These are phyloP conservation scores for Phaeosphaeriaceae sp. DNA, from an alignment of 2,329 filamentous ascomycete species.

Conservation along the genomic window DNA sequence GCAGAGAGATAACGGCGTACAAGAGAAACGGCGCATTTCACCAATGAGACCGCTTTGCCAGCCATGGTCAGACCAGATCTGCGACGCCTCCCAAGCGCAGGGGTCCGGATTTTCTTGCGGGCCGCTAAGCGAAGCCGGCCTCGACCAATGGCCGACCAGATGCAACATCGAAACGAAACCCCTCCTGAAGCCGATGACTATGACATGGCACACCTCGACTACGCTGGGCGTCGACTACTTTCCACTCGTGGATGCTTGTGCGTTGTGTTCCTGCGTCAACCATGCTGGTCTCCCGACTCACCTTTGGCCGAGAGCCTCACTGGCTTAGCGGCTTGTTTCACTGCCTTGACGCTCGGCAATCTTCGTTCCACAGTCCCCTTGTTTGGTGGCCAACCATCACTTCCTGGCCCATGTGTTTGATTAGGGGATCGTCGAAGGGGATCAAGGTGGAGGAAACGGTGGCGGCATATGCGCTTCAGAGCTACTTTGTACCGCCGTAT, in stretches of 20 bases:
- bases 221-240: constrained; percentile 16
- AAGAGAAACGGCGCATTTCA: constrained; percentile 17
- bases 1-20: constrained; percentile 16
- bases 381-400: constrained; percentile 32
- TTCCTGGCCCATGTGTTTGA: constrained; percentile 35
- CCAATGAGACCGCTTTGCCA: constrained; percentile 35
- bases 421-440: constrained; percentile 35
- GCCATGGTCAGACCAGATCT: constrained; percentile 24
- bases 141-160: constrained; percentile 32
- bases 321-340: constrained; percentile 39
- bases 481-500: constrained; percentile 24
- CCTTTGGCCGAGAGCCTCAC: constrained; percentile 40
- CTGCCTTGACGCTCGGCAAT: constrained; percentile 35
- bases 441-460: constrained; percentile 11
- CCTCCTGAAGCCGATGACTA: constrained; percentile 21
- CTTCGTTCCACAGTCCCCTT: constrained; percentile 23
- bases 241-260: constrained; percentile 22
- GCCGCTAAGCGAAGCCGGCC: constrained; percentile 33
- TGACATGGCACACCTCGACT: constrained; percentile 20
- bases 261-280: constrained; percentile 40
- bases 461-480: constrained; percentile 9
- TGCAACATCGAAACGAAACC: constrained; percentile 35
- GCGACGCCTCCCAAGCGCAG: constrained; percentile 42
- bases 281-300: constrained; percentile 13
- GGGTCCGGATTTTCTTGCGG: constrained; percentile 27